Evolutionary conservation across 192 early-diverging fungal species (phyloP).

Genomic region (Allomyces javanicus): DNA sequence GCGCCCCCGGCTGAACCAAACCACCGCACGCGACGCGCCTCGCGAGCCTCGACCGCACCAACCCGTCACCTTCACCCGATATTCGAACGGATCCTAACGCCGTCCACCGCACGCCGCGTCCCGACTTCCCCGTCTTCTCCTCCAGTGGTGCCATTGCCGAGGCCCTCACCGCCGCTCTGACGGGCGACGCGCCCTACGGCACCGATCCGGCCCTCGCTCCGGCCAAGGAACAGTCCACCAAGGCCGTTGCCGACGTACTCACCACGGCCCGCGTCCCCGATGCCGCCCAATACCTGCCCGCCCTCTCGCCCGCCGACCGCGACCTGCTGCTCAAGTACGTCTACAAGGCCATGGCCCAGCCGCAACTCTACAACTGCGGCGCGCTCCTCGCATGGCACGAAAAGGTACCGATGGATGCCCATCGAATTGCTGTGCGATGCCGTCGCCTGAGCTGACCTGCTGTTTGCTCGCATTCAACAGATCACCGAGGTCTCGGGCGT

Average conservation of each 20-base stretch:
- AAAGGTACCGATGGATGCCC: slow-evolving; percentile 45
- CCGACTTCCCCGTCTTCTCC: too few species aligned
- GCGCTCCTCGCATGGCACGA: slow-evolving; percentile 85
- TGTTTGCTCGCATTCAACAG: slow-evolving; percentile 2
- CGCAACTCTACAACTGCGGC: slow-evolving; percentile 62
- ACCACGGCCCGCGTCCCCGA: slow-evolving; percentile 49
- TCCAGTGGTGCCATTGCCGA: slow-evolving; percentile 30
- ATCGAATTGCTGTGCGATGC: too few species aligned
- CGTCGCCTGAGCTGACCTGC: neutral
- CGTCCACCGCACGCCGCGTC: too few species aligned
- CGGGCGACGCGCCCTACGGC: slow-evolving; percentile 50
- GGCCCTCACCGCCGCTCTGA: slow-evolving; percentile 39
- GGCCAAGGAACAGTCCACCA: slow-evolving; percentile 45
- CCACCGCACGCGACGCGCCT: too few species aligned
- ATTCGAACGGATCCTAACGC: too few species aligned
- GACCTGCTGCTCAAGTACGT: slow-evolving; percentile 83
- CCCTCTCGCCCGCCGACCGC: slow-evolving; percentile 34
- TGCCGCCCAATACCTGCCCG: slow-evolving; percentile 35
- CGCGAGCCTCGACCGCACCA: too few species aligned
- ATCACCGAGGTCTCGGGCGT: slow-evolving; percentile 61
- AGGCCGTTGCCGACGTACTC: slow-evolving; percentile 64
- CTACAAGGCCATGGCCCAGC: slow-evolving; percentile 71
- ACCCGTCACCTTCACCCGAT: too few species aligned
- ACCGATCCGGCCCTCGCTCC: neutral
- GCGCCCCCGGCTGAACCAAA: too few species aligned